phyloP scores from a whole-genome alignment of 2,329 filamentous ascomycete species.

The Nothophaeocryptopus gaeumannii region DNA sequence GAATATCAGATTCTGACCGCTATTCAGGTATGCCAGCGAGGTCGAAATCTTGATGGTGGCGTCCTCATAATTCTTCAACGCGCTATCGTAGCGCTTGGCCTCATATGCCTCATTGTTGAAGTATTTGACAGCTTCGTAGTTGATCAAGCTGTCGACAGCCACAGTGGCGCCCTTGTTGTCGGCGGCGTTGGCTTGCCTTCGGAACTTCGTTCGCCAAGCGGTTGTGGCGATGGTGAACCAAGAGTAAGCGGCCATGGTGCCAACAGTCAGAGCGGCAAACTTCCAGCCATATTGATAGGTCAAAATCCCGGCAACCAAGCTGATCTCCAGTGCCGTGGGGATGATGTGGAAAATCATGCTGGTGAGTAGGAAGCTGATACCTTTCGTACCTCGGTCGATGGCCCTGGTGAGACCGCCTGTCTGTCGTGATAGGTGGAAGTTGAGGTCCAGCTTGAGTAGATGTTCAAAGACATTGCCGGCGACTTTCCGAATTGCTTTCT shows the following conservation, averaged over 20 bases:
- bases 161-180: conserved; percentile 95
- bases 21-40: conserved; percentile 87
- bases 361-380: conserved; percentile 92
- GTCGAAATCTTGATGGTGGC: conserved; percentile 97
- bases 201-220: conserved; percentile 94
- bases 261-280: conserved; percentile 84
- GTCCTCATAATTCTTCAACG: conserved; percentile 80
- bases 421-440: conserved; percentile 91
- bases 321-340: conserved; percentile 89
- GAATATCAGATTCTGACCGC: conserved; percentile 95
- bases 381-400: conserved; percentile 95
- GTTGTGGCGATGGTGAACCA: conserved; percentile 98
- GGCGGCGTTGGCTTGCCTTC: conserved; percentile 89
- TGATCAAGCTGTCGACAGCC: conserved; percentile 93
- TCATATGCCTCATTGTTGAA: conserved; percentile 99
- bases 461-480: conserved; percentile 92
- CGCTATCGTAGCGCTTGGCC: conserved; percentile 83
- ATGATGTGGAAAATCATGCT: conserved; percentile 99
- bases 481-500: conserved; percentile 90
- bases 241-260: conserved; percentile 90
- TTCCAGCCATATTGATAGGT: conserved; percentile 92
- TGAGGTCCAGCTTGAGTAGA: conserved; percentile 80
- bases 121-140: conserved; percentile 98
- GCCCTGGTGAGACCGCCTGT: conserved; percentile 91
- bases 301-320: conserved; percentile 91